Evolutionary conservation across 345 rosid genomes (phyloP).

Genomic region (Linum trigynum): DNA sequence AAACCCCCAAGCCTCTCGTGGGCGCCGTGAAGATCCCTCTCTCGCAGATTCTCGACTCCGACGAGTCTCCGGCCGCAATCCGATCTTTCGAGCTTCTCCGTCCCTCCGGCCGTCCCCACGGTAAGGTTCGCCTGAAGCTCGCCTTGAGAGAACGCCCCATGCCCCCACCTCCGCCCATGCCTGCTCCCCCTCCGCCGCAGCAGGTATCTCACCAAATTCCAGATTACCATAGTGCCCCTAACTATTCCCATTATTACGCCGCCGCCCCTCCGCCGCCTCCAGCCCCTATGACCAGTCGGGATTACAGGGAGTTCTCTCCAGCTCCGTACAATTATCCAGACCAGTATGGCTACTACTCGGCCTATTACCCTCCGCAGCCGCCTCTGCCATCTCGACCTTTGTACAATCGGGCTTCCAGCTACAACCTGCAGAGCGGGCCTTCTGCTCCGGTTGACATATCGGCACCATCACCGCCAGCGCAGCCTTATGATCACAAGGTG

Average conservation of each 20-base stretch:
- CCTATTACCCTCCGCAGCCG: conserved; percentile 27
- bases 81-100: conserved; percentile 5
- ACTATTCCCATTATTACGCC: conserved; percentile 32
- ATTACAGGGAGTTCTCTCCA: conserved; percentile 32
- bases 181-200: neutral
- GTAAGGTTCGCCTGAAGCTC: conserved; percentile 13
- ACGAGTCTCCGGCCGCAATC: neutral
- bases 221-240: conserved; percentile 35
- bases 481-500: conserved; percentile 30
- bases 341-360: conserved; percentile 24
- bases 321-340: conserved; percentile 19
- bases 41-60: conserved; percentile 1
- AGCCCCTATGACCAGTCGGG: conserved; percentile 16
- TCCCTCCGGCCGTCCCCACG: conserved; percentile 19
- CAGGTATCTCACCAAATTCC: neutral
- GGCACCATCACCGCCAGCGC: neutral
- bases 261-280: conserved; percentile 31
- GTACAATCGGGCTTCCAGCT: conserved; percentile 29
- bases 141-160: conserved; percentile 9
- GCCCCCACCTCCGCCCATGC: conserved; percentile 19
- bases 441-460: conserved; percentile 40
- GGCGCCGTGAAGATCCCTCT: conserved; percentile 15
- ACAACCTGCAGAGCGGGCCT: conserved; percentile 24
- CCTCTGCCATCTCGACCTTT: conserved; percentile 37
- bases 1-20: conserved; percentile 17